These are phyloP conservation scores for Phellopilus nigrolimitatus DNA, from an alignment of 1,284 basidiomycete species.

Conservation along the genomic window DNA sequence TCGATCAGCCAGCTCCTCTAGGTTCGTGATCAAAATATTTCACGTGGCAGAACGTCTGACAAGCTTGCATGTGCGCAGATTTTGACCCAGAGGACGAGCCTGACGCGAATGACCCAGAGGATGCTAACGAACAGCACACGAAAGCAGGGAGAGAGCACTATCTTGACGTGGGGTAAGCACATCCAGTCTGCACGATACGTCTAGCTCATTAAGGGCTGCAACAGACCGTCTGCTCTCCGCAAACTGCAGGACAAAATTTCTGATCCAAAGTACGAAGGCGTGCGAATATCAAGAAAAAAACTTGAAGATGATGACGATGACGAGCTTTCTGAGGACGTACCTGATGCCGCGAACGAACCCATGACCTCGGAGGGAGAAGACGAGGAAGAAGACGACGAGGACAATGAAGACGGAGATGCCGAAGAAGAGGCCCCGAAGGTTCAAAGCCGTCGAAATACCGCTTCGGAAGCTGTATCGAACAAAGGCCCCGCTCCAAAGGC, in stretches of 20 bases:
- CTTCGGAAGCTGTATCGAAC: not conserved
- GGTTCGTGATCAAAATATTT: slow-evolving; percentile 38
- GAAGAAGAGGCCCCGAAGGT: slow-evolving; percentile 25
- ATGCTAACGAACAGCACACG: slow-evolving; percentile 22
- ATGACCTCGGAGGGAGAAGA: slow-evolving; percentile 18
- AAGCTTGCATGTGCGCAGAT: slow-evolving; percentile 39
- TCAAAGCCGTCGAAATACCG: slow-evolving; percentile 20
- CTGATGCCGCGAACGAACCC: slow-evolving; percentile 3
- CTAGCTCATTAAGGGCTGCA: slow-evolving; percentile 13
- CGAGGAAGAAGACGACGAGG: not conserved
- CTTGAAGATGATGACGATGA: slow-evolving; percentile 33
- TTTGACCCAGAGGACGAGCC: slow-evolving; percentile 77
- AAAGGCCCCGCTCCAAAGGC: slow-evolving; percentile 4
- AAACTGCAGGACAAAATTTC: slow-evolving; percentile 50
- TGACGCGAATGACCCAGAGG: slow-evolving; percentile 27
- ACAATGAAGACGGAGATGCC: slow-evolving; percentile 16
- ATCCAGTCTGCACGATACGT: slow-evolving; percentile 12
- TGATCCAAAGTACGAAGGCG: slow-evolving; percentile 74
- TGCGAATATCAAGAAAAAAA: slow-evolving; percentile 56
- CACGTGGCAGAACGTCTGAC: slow-evolving; percentile 4
- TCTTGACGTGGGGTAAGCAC: slow-evolving; percentile 71
- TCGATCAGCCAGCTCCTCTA: slow-evolving; percentile 64
- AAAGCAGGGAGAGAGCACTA: slow-evolving; percentile 68
- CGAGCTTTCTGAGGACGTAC: slow-evolving; percentile 6
- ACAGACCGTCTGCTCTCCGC: slow-evolving; percentile 65